Evolutionary conservation across 2,329 filamentous ascomycete species (phyloP).

Genomic region (Colletotrichum abscissum): DNA sequence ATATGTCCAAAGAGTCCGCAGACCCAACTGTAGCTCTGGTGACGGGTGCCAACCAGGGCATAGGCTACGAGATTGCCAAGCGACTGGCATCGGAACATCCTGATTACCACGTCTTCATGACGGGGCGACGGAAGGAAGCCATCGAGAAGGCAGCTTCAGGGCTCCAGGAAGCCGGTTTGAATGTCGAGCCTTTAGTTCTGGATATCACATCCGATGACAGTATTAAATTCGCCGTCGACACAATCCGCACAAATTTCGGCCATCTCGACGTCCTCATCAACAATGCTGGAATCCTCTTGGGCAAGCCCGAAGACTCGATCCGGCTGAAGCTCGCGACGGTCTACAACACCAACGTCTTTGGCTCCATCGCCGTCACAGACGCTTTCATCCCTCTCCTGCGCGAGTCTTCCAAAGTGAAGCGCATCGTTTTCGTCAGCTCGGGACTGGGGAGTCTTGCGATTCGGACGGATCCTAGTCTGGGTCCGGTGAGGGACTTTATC

Average conservation of each 20-base stretch:
- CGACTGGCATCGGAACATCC: conserved; percentile 13
- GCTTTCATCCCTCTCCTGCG: conserved; percentile 50
- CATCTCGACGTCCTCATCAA: conserved; percentile 70
- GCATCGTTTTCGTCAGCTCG: conserved; percentile 27
- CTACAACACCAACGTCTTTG: conserved; percentile 71
- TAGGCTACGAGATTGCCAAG: conserved; percentile 30
- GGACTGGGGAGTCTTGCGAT: conserved; percentile 16
- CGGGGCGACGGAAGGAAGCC: conserved; percentile 24
- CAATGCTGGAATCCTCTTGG: conserved; percentile 69
- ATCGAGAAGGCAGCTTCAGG: conserved; percentile 16
- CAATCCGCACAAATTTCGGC: conserved; percentile 58
- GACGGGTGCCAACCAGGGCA: conserved; percentile 33
- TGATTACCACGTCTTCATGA: conserved; percentile 22
- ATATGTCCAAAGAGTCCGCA: conserved; percentile 4
- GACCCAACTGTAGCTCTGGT: conserved; percentile 17
- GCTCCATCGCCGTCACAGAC: conserved; percentile 64
- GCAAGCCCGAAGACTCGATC: conserved; percentile 62
- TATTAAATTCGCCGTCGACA: conserved; percentile 46
- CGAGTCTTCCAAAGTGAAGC: conserved; percentile 3
- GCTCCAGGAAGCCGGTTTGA: conserved; percentile 4
- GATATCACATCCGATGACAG: conserved; percentile 64
- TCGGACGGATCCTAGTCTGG: neutral
- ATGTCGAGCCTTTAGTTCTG: conserved; percentile 51
- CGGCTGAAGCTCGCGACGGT: conserved; percentile 61
- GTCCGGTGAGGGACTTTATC: neutral